Base-by-base conservation (phyloP, 108 stramenopile genomes). In the Bacterosira constricta region DNA sequence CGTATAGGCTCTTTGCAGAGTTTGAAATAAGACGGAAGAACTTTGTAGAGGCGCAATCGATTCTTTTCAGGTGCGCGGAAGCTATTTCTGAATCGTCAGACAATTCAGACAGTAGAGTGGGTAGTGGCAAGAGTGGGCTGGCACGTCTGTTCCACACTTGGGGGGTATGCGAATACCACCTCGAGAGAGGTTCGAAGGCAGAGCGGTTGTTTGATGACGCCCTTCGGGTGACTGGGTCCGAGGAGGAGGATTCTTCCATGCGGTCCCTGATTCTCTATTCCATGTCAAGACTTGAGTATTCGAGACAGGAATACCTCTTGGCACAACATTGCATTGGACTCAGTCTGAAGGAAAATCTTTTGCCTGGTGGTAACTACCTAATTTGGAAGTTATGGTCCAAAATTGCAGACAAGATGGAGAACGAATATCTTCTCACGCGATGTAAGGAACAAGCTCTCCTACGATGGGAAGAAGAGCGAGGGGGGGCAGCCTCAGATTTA, bases 321-420 rank as follows among this genome's bases (percentile, higher is more conserved):
- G 87, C 91, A 21, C 91, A 93, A 64, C 89, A 93, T 59, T 93
- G 85, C 50, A 75, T 93, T 15, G 84, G 78, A 12, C 65, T 93
- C 17, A 84, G 82, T 37, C 57, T 93, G 45, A 87, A 88, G 65
- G 89, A 90, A 51, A 86, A 86, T 55, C 41, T 72, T 17, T 50
- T 85, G 35, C 87, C 87, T 9, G 81, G 85, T 29, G 80, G 80
- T 4, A 83, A 86, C 38, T 74, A 65, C 15, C 67, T 59, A 38
- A 75, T 85, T 29, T 93, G 91, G 91, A 69, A 63, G 30, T 65
- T 90, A 23, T 93, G 91, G 91, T 84, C 85, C 5, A 64, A 80
- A 12, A 76, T 92, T n/a, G 84, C 91, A 21, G 39, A 50, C 23
- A 63, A 66, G 55, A 82, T 86, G 91, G 73, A 55, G n/a, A 88